Conservation (phyloP, 2,329 filamentous ascomycete species). For the Arthrobotrys sphaeroides region DNA sequence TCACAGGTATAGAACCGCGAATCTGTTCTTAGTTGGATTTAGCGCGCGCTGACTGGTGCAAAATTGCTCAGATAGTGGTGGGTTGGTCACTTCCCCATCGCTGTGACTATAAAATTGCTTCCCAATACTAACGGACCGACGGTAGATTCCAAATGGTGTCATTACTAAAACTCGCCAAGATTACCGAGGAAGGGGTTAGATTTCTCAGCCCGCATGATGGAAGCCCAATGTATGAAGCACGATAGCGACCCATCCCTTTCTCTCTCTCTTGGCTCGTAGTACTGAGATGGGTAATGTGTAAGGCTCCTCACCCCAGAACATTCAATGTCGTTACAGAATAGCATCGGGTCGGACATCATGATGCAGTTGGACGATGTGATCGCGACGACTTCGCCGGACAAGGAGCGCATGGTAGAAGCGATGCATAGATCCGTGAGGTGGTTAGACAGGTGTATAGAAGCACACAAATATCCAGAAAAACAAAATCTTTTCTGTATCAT, state of each 20-base stretch:
- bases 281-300: conserved; percentile 56
- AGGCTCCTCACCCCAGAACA: conserved; percentile 93
- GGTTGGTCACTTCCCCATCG: conserved; percentile 63
- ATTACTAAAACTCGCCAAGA: conserved; percentile 86
- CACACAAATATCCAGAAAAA: conserved; percentile 78
- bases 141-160: conserved; percentile 98
- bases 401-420: conserved; percentile 85
- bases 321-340: conserved; percentile 94
- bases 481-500: conserved; percentile 99
- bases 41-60: conserved; percentile 16
- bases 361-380: conserved; percentile 99
- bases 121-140: conserved; percentile 4
- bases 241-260: not conserved
- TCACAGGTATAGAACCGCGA: conserved; percentile 72
- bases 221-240: conserved; percentile 74
- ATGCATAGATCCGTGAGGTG: conserved; percentile 95
- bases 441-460: conserved; percentile 92
- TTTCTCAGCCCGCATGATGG: conserved; percentile 98
- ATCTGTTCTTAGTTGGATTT: conserved; percentile 12
- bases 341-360: conserved; percentile 97
- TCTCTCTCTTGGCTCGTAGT: not conserved
- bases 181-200: conserved; percentile 93
- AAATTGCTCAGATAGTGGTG: conserved; percentile 69
- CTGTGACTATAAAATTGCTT: not conserved
- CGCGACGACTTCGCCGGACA: conserved; percentile 91